Evolutionary conservation across 768 basidiomycete species (phyloP).

Genomic region (Termitomyces titanicus): DNA sequence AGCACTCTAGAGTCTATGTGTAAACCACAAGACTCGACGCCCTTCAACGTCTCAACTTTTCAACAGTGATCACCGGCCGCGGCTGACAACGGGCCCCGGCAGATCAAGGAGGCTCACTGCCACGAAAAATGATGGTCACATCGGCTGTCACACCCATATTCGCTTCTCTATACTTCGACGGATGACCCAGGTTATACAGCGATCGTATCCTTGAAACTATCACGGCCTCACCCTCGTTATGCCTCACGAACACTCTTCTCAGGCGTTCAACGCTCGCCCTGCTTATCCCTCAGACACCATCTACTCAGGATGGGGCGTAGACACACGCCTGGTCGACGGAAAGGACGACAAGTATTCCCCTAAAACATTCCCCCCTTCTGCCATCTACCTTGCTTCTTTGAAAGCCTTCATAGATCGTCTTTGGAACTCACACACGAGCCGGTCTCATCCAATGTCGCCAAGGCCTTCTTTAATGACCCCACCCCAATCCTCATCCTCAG

Average conservation of each 20-base stretch:
- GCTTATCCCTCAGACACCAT: constrained; percentile 15
- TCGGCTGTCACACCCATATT: not conserved
- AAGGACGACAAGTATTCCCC: constrained; percentile 29
- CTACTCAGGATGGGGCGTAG: constrained; percentile 26
- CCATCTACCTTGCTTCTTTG: constrained; percentile 22
- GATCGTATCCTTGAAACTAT: constrained; percentile 6
- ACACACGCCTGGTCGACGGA: constrained; percentile 25
- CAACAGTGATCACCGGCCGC: not conserved
- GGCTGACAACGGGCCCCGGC: not conserved
- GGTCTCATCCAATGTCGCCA: constrained; percentile 20
- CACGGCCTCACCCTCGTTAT: constrained; percentile 13
- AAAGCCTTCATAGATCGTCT: constrained; percentile 20
- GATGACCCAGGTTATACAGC: constrained; percentile 10
- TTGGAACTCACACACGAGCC: constrained; percentile 22
- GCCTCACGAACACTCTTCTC: constrained; percentile 19
- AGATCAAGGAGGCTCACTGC: not conserved
- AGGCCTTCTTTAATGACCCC: constrained; percentile 29
- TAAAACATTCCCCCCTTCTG: constrained; percentile 20
- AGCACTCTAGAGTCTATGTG: no score
- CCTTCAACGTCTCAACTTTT: no score
- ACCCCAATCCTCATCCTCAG: constrained; percentile 29
- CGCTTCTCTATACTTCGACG: not conserved
- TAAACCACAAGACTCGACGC: no score
- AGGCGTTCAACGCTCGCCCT: constrained; percentile 23
- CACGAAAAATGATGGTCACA: constrained; percentile 13